Percentiles rank a stretch among this genome's conserved stretches.
phyloP scores from a whole-genome alignment of 1,139 yeast species.

The Kurtzmaniella quercitrusa region DNA sequence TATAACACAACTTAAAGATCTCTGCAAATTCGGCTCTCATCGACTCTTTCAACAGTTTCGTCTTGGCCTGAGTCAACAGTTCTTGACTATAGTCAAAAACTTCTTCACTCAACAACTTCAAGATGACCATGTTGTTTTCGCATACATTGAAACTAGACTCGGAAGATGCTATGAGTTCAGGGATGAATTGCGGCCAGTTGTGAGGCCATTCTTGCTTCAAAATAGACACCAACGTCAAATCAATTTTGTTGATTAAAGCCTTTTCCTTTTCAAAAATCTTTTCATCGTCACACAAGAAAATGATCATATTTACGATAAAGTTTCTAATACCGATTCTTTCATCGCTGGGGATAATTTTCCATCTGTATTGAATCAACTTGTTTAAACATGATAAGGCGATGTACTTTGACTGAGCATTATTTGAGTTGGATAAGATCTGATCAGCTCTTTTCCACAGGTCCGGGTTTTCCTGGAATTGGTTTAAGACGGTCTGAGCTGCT shows the following conservation, averaged over 20 bases:
- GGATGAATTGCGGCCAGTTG: constrained; percentile 96
- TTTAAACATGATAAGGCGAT: constrained; percentile 89
- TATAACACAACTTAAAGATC: constrained; percentile 88
- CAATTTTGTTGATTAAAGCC: constrained; percentile 88
- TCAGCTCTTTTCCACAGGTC: constrained; percentile 97
- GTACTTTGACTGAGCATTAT: constrained; percentile 83
- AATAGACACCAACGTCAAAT: constrained; percentile 87
- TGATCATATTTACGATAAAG: constrained; percentile 86
- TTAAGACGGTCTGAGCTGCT: constrained; percentile 77
- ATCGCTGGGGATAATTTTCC: constrained; percentile 88
- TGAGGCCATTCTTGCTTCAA: constrained; percentile 99
- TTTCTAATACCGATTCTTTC: constrained; percentile 89
- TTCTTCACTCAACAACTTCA: constrained; percentile 87
- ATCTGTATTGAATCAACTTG: constrained; percentile 81
- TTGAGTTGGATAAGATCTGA: constrained; percentile 74
- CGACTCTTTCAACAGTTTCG: constrained; percentile 72
- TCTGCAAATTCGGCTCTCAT: constrained; percentile 91
- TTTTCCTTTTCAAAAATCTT: constrained; percentile 68
- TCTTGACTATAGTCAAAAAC: constrained; percentile 93
- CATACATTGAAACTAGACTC: constrained; percentile 88
- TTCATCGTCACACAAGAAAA: constrained; percentile 85
- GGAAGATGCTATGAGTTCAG: constrained; percentile 84
- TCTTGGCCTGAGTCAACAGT: constrained; percentile 95
- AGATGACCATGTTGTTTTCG: constrained; percentile 93
- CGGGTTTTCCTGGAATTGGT: constrained; percentile 89